These are phyloP conservation scores for Cyberlindnera mississippiensis DNA, from an alignment of 805 yeast genomes.

Conservation along the genomic window DNA sequence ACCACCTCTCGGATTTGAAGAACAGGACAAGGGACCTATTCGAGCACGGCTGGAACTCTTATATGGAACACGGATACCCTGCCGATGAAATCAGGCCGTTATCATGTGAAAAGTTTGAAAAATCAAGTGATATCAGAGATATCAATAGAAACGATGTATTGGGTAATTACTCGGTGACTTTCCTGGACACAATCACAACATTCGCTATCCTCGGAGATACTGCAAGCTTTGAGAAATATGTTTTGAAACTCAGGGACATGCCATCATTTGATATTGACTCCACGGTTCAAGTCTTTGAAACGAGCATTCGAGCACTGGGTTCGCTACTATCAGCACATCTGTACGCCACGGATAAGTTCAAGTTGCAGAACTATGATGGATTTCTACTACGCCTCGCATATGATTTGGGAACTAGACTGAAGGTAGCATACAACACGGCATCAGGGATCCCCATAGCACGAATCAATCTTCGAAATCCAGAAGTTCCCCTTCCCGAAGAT, in stretches of 20 bases:
- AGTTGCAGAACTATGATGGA: slow-evolving; percentile 56
- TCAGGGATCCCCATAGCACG: slow-evolving; percentile 76
- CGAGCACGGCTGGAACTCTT: slow-evolving; percentile 70
- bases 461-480: slow-evolving; percentile 59
- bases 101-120: slow-evolving; percentile 62
- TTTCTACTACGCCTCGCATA: slow-evolving; percentile 66
- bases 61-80: slow-evolving; percentile 70
- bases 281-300: slow-evolving; percentile 84
- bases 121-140: slow-evolving; percentile 54
- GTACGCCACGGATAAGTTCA: slow-evolving; percentile 43
- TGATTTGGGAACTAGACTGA: slow-evolving; percentile 67
- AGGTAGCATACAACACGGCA: slow-evolving; percentile 64
- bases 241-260: slow-evolving; percentile 28
- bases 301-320: slow-evolving; percentile 78
- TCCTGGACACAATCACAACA: slow-evolving; percentile 78
- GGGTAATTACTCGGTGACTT: slow-evolving; percentile 78
- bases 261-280: slow-evolving; percentile 37
- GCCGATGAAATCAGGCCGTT: slow-evolving; percentile 78
- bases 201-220: slow-evolving; percentile 68
- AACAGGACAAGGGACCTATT: slow-evolving; percentile 55
- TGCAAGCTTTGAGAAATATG: slow-evolving; percentile 46
- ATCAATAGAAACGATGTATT: slow-evolving; percentile 72
- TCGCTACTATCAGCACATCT: slow-evolving; percentile 77
- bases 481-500: slow-evolving; percentile 38
- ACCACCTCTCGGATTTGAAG: slow-evolving; percentile 30